Conservation (phyloP, 192 early-diverging fungal genomes). For the Backusella circina region DNA sequence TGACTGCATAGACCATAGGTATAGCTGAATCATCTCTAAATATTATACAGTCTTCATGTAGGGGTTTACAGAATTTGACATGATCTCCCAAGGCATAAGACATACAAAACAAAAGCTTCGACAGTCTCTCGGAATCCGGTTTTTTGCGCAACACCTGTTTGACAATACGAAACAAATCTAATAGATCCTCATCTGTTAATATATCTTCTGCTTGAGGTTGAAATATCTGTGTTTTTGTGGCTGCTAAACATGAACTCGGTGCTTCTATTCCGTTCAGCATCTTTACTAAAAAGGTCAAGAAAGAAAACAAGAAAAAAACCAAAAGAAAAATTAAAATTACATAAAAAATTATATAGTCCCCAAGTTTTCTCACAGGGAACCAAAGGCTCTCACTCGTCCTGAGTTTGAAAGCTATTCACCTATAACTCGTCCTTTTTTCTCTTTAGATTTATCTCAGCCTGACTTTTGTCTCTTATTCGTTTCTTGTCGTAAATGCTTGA, state of each 20-base stretch:
- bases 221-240: background rate
- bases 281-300: background rate
- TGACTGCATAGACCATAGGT: constrained; percentile 7
- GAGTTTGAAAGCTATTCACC: background rate
- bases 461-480: background rate
- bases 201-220: constrained; percentile 36
- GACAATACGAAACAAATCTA: constrained; percentile 30
- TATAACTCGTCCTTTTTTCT: background rate
- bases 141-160: constrained; percentile 27
- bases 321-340: background rate
- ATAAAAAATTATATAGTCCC: background rate
- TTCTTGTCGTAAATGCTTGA: background rate
- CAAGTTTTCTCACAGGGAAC: constrained; percentile 1
- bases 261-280: background rate
- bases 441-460: background rate
- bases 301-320: background rate
- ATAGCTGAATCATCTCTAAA: constrained; percentile 14
- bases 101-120: constrained; percentile 34
- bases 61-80: constrained; percentile 24
- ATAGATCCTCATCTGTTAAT: constrained; percentile 33
- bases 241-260: constrained; percentile 4
- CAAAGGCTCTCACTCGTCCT: background rate
- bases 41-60: constrained; percentile 17
- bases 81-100: constrained; percentile 30
- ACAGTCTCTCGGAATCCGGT: constrained; percentile 26